Conservation (phyloP, 106 monocot species). For the Allium sativum region DNA sequence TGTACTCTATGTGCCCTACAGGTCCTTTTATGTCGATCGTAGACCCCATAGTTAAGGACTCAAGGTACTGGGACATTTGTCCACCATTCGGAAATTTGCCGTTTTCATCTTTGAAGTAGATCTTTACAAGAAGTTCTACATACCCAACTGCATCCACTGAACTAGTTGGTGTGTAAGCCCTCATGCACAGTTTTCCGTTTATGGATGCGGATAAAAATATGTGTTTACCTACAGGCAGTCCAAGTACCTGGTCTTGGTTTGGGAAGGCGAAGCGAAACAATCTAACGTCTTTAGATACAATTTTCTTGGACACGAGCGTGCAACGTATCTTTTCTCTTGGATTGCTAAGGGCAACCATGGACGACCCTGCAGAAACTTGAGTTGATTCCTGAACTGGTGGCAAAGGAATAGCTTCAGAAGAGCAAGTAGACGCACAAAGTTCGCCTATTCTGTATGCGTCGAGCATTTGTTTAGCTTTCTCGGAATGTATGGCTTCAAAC, state of each 20-base stretch:
- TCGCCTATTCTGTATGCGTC: slow-evolving; percentile 79
- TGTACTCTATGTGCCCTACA: slow-evolving; percentile 78
- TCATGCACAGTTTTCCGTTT: slow-evolving; percentile 72
- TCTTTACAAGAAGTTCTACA: slow-evolving; percentile 68
- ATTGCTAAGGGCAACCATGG: slow-evolving; percentile 24
- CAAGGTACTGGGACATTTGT: slow-evolving; percentile 75
- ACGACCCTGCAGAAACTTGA: slow-evolving; percentile 4
- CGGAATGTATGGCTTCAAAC: slow-evolving; percentile 95
- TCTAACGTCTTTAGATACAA: slow-evolving; percentile 51
- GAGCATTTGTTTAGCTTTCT: slow-evolving; percentile 74
- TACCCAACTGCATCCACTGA: slow-evolving; percentile 54
- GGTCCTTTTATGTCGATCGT: slow-evolving; percentile 76
- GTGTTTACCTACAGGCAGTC: slow-evolving; percentile 83
- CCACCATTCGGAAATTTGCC: slow-evolving; percentile 68
- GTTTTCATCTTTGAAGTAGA: slow-evolving; percentile 63
- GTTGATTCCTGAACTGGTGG: slow-evolving; percentile 17
- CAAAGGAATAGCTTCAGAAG: slow-evolving; percentile 19
- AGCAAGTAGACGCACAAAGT: slow-evolving; percentile 35
- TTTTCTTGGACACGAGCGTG: slow-evolving; percentile 46
- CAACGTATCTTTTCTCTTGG: slow-evolving; percentile 62
- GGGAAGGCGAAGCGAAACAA: slow-evolving; percentile 79
- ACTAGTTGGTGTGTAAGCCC: slow-evolving; percentile 89
- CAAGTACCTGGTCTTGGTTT: slow-evolving; percentile 39
- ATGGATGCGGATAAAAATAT: slow-evolving; percentile 61
- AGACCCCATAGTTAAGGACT: slow-evolving; percentile 46